Percentiles rank a stretch among this genome's conserved stretches.
Conservation (phyloP, 192 early-diverging fungal genomes). For the Coemansia sp. region DNA sequence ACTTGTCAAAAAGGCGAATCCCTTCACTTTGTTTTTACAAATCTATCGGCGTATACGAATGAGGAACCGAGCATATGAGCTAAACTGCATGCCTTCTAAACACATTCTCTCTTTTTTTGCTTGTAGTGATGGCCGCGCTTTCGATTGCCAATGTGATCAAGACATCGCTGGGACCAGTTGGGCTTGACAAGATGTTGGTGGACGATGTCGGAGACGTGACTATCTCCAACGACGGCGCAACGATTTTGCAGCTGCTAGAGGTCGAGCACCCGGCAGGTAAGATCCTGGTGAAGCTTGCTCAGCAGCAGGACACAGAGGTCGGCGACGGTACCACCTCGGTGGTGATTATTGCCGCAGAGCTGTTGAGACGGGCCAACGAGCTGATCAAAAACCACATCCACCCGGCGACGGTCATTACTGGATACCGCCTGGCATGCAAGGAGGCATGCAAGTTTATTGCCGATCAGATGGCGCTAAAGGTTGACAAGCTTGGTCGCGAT, state of each 20-base stretch:
- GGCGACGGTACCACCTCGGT: slow-evolving; percentile 99
- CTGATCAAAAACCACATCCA: slow-evolving; percentile 99
- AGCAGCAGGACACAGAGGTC: slow-evolving; percentile 99
- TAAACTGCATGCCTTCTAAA: background rate
- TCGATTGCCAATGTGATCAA: slow-evolving; percentile 99
- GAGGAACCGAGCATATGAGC: background rate
- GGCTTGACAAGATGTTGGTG: slow-evolving; percentile 99
- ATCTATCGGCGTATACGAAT: background rate
- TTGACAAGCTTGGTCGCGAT: slow-evolving; percentile 91
- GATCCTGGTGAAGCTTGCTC: slow-evolving; percentile 96
- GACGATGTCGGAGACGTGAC: slow-evolving; percentile 99
- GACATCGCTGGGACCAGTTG: slow-evolving; percentile 98
- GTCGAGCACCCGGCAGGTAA: slow-evolving; percentile 98
- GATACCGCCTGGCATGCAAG: slow-evolving; percentile 94
- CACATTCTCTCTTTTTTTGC: background rate
- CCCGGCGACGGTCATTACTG: slow-evolving; percentile 98
- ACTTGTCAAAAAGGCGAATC: slow-evolving; percentile 23
- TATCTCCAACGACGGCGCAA: slow-evolving; percentile 99
- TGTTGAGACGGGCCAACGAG: slow-evolving; percentile 95
- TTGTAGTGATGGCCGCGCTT: slow-evolving; percentile 88
- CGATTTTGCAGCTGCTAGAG: slow-evolving; percentile 95
- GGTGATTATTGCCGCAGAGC: slow-evolving; percentile 98
- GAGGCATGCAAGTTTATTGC: slow-evolving; percentile 98
- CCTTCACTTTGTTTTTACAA: background rate
- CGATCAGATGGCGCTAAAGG: slow-evolving; percentile 94